Conservation (phyloP, 106 monocot species). For the Dendrobium officinale region DNA sequence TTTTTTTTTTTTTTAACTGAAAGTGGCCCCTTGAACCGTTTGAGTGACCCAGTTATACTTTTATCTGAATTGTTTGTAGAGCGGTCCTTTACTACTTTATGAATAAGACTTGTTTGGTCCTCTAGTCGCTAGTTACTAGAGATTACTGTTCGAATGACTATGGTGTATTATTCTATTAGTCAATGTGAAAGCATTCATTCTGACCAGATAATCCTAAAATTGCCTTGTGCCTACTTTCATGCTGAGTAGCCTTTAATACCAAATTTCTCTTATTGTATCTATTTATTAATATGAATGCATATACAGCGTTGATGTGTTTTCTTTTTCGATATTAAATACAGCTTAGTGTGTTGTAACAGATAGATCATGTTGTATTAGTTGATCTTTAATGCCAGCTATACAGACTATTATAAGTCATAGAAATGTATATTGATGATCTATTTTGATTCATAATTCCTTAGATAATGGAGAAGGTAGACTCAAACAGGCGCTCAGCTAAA, state of each 20-base stretch:
- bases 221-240: background rate
- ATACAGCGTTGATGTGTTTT: background rate
- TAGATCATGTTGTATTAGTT: background rate
- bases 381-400: background rate
- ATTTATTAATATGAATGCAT: background rate
- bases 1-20: background rate
- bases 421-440: conserved; percentile 1
- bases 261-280: background rate
- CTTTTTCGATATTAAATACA: background rate
- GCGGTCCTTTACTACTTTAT: background rate
- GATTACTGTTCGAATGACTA: background rate
- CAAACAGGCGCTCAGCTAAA: conserved; percentile 53
- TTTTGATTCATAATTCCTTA: conserved; percentile 10
- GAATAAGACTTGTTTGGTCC: background rate
- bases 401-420: background rate
- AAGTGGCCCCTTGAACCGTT: background rate
- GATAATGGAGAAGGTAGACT: conserved; percentile 90
- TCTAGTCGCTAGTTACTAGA: background rate
- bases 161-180: background rate
- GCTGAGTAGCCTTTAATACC: background rate
- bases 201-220: background rate
- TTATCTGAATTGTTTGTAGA: background rate
- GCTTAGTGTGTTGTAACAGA: background rate
- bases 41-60: background rate
- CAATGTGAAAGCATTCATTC: background rate